These are phyloP conservation scores for Stellera chamaejasme DNA, from an alignment of 345 rosid species.

Conservation along the genomic window DNA sequence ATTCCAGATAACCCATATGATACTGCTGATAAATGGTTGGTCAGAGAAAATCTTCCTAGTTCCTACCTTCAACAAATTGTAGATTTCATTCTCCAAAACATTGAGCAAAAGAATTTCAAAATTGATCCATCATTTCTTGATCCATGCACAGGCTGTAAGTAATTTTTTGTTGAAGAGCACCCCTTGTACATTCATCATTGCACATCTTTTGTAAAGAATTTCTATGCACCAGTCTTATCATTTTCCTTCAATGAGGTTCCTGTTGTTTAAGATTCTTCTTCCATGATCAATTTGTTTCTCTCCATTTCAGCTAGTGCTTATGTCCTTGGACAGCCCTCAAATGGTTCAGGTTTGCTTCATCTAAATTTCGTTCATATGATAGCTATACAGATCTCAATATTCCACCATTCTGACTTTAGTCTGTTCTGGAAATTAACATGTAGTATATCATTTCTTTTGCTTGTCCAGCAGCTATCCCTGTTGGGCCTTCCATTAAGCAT, in stretches of 20 bases:
- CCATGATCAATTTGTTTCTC: neutral
- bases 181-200: neutral
- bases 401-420: neutral
- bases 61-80: slow-evolving; percentile 90
- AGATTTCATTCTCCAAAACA: slow-evolving; percentile 85
- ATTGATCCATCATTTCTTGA: too few species aligned
- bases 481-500: slow-evolving; percentile 69
- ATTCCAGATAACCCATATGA: slow-evolving; percentile 82
- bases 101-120: slow-evolving; percentile 64
- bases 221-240: neutral
- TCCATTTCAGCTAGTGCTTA: too few species aligned
- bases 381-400: neutral
- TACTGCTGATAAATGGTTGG: slow-evolving; percentile 16
- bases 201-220: too few species aligned
- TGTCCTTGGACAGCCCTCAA: slow-evolving; percentile 17
- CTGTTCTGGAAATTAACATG: slow-evolving; percentile 6
- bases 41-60: slow-evolving; percentile 87
- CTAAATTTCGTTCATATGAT: neutral
- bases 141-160: slow-evolving; percentile 80
- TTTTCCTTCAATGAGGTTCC: slow-evolving; percentile 4
- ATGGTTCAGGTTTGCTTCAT: slow-evolving; percentile 44
- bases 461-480: slow-evolving; percentile 41
- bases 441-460: slow-evolving; percentile 17
- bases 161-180: slow-evolving; percentile 4
- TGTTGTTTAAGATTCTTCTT: slow-evolving; percentile 4